These are phyloP conservation scores for Austropuccinia psidii DNA, from an alignment of 1,284 basidiomycete genomes.

Conservation along the genomic window DNA sequence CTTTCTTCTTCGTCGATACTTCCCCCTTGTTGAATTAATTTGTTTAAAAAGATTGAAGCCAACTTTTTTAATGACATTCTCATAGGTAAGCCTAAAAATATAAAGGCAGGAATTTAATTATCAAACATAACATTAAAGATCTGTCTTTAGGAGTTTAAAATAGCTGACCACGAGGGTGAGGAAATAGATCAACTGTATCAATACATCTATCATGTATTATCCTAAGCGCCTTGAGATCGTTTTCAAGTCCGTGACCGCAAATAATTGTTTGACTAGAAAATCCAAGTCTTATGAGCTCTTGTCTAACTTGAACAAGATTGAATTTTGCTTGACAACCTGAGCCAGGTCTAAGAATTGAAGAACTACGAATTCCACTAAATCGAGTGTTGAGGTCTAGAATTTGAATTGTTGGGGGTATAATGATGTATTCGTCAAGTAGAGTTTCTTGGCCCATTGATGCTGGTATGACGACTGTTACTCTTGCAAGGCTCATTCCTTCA, in stretches of 20 bases:
- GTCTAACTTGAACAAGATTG: constrained; percentile 60
- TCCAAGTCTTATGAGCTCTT: constrained; percentile 57
- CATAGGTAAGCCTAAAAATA: constrained; percentile 2
- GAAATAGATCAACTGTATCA: constrained; percentile 57
- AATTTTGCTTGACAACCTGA: constrained; percentile 43
- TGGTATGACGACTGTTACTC: constrained; percentile 70
- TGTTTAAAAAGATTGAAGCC: not conserved
- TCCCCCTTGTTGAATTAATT: too few species aligned
- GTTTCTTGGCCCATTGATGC: constrained; percentile 55
- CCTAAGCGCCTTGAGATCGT: constrained; percentile 76
- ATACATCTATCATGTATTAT: constrained; percentile 72
- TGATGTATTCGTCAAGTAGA: constrained; percentile 67
- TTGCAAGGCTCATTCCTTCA: constrained; percentile 73
- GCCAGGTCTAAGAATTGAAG: too few species aligned
- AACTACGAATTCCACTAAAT: constrained; percentile 5
- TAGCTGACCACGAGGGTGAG: not conserved
- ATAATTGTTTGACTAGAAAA: constrained; percentile 71
- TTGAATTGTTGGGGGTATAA: constrained; percentile 66
- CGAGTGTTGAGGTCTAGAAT: constrained; percentile 75
- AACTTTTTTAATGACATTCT: constrained; percentile 12
- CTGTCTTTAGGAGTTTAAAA: not conserved
- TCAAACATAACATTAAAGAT: not conserved
- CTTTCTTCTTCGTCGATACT: too few species aligned
- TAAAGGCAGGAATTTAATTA: not conserved
- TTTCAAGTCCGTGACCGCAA: constrained; percentile 63